Evolutionary conservation across 2,329 filamentous ascomycete species (phyloP), one percentile per base, ranked within the genome.

Genomic region (Sporothrix phasma): DNA sequence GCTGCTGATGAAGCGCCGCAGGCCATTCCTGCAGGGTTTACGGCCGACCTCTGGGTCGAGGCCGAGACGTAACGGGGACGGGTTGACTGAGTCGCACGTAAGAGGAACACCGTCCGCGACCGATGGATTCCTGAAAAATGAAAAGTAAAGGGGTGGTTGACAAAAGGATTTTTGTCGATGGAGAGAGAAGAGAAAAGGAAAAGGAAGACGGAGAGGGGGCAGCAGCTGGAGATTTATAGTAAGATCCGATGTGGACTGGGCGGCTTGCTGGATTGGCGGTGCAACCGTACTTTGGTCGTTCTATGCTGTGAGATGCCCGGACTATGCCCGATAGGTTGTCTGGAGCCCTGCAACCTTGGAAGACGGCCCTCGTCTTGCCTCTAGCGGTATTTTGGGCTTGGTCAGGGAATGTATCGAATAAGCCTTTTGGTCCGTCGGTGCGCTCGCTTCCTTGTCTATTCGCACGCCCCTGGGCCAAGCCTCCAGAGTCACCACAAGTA

Each of bases 1-100:
- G 66, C 56, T 5, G 64, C 15, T 29, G 64, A 11, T 37, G 65
- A 19, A 41, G 53, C 43, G 46, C 51, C 53, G 39, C 63, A 39
- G n/a, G n/a, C 68, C 68, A 69, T 69, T 65, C 64, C 68, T 67
- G 67, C 68, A 69, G 68, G 62, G 58, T 68, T 37, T 39, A 19
- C 31, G 19, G 58, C 24, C 59, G 68, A 64, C 68, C 67, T 66
- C 67, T 24, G 43, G 19, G 63, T 58, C 65, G 61, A 65, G 43
- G 63, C 64, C 66, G 62, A 26, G 53, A 56, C 39, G n/a, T n/a
- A 24, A 62, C 17, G 24, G 61, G 61, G 8, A 3, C 24, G 15
- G 6, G 19, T 7, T 6, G 8, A 17, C 11, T 2, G 34, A 15
- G 11, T 34, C 11, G 22, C 7, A 15, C 5, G 22, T 5, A 11